Conservation (phyloP, 2,329 filamentous ascomycete species). For the Verticillium isaacii region DNA sequence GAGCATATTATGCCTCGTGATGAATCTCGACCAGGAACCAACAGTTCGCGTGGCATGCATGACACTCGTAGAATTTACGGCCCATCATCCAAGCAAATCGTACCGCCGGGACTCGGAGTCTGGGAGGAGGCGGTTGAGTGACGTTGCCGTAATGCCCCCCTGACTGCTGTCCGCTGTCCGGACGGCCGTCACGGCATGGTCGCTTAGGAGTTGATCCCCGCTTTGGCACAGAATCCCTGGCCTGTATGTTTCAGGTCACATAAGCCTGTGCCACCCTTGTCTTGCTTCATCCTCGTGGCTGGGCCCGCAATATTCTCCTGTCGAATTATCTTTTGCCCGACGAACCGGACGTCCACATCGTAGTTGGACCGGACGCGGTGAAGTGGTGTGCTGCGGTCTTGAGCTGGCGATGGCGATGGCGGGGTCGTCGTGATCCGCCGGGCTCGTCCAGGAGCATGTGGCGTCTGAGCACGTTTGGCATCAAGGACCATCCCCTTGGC, state of each 20-base stretch:
- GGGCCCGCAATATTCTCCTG: constrained; percentile 10
- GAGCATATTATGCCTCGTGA: constrained; percentile 6
- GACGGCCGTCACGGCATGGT: not conserved
- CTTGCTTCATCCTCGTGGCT: constrained; percentile 5
- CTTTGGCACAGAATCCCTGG: not conserved
- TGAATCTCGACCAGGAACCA: not conserved
- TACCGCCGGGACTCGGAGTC: not conserved
- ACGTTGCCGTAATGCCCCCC: not conserved
- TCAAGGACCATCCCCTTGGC: not conserved
- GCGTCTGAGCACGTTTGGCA: not conserved
- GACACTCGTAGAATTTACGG: not conserved
- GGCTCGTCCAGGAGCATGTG: not conserved
- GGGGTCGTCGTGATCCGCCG: not conserved
- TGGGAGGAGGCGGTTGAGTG: not conserved
- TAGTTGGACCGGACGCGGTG: not conserved
- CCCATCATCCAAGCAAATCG: not conserved
- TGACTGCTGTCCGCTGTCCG: not conserved
- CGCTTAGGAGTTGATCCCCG: not conserved
- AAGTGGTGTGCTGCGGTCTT: not conserved
- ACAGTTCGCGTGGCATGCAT: not conserved
- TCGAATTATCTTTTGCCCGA: constrained; percentile 1
- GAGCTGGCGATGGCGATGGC: not conserved
- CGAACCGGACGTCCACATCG: not conserved
- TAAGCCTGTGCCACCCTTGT: constrained; percentile 8
- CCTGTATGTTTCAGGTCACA: constrained; percentile 12